Evolutionary conservation across 805 yeast genomes (phyloP).

Genomic region (Monosporozyma aerobia): DNA sequence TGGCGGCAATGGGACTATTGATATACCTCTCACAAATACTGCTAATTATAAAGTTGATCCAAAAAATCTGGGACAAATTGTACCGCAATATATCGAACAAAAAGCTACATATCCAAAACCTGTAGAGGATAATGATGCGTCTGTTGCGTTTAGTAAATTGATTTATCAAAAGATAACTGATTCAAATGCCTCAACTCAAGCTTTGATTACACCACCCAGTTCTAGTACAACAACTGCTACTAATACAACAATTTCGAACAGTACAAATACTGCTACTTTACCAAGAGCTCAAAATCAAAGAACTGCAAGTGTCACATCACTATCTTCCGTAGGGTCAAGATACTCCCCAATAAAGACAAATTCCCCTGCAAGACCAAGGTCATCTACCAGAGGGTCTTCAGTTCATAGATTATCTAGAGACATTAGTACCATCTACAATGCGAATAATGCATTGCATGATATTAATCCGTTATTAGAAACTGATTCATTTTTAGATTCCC

Average conservation of each 20-base stretch:
- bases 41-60: background rate
- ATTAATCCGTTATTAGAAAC: background rate
- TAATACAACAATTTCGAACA: background rate
- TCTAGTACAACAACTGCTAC: background rate
- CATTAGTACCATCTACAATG: slow-evolving; percentile 15
- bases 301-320: slow-evolving; percentile 17
- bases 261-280: slow-evolving; percentile 3
- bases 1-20: background rate
- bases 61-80: background rate
- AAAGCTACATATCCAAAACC: background rate
- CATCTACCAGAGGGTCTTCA: slow-evolving; percentile 22
- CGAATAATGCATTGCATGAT: slow-evolving; percentile 10
- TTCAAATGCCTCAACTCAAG: slow-evolving; percentile 22
- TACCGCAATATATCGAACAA: background rate
- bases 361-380: slow-evolving; percentile 26
- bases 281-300: slow-evolving; percentile 9
- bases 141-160: slow-evolving; percentile 29
- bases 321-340: slow-evolving; percentile 18
- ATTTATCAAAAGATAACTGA: slow-evolving; percentile 27
- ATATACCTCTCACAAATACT: background rate
- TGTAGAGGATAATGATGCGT: slow-evolving; percentile 29
- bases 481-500: slow-evolving; percentile 19
- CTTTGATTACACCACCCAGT: slow-evolving; percentile 1
- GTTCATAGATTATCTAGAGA: slow-evolving; percentile 23
- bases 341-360: slow-evolving; percentile 25